Evolutionary conservation across 2,329 filamentous ascomycete genomes (phyloP), one percentile per base, ranked within the genome.

Genomic region (Pestalotiopsis sp.): DNA sequence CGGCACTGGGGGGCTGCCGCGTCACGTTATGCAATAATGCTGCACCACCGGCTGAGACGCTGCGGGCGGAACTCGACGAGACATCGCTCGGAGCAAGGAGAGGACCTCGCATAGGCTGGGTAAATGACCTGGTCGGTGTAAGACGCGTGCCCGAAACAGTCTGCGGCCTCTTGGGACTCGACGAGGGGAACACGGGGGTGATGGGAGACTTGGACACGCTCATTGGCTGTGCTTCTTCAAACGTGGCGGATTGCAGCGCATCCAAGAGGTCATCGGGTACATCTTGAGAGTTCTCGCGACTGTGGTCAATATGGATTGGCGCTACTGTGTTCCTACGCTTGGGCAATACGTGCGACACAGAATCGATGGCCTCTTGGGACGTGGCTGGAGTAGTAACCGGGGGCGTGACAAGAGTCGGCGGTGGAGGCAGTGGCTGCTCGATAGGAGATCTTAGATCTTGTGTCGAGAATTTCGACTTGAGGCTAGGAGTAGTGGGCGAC

Each of bases 151-250:
- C 68, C 68, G 61, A 23, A 71, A 72, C 75, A 27, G 52, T 59
- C 27, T 66, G 55, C 17, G 55, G 55, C 52, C 55, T 27, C 31
- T 59, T 66, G 72, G 65, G 76, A 73, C 65, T 77, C 27, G 76
- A 71, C 55, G 75, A 79, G 0, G 86, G 82, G 71, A 87, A 89
- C 66, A 90, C 86, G 0, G 92, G 88, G 14, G 88, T 91, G 57
- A 92, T 88, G n/a, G 94, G 93, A n/a, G 94, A 94, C 78, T 94
- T 95, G 25, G 92, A 90, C 9, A 96, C 90, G 1, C 88, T 87
- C 71, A 97, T 89, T 2, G 93, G 91, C 76, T 91, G 92, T n/a
- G 94, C 94, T 81, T 97, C 90, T 76, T 96, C 88, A 20, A 97
- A 83, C 2, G 92, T 94, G 36, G 94, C 94, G 67, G 89, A 92